Evolutionary conservation across 805 yeast genomes (phyloP).

Genomic region (Teunomyces gatunensis): DNA sequence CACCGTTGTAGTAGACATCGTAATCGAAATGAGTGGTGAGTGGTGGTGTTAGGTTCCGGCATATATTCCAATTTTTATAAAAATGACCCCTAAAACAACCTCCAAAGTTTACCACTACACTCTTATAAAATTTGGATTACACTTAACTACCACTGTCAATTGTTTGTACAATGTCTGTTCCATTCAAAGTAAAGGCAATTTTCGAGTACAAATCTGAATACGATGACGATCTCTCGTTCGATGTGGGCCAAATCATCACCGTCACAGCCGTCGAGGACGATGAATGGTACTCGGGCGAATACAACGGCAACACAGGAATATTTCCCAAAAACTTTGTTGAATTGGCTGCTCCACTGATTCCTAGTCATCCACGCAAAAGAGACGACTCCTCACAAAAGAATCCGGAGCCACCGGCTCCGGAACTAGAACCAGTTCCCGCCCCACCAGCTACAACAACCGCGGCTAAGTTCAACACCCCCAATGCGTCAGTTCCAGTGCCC

Average conservation of each 20-base stretch:
- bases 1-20: slow-evolving; percentile 1
- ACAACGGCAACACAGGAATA: slow-evolving; percentile 66
- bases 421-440: slow-evolving; percentile 3
- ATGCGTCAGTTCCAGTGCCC: slow-evolving; percentile 19
- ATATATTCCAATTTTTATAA: too few relatives aligned
- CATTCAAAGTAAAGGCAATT: slow-evolving; percentile 68
- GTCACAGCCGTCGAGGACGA: slow-evolving; percentile 84
- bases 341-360: slow-evolving; percentile 7
- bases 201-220: slow-evolving; percentile 61
- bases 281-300: slow-evolving; percentile 85
- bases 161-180: slow-evolving; percentile 33
- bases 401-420: slow-evolving; percentile 4
- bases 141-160: slow-evolving; percentile 7
- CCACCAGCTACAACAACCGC: neutral
- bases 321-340: slow-evolving; percentile 87
- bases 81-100: slow-evolving; percentile 13
- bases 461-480: neutral
- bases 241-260: slow-evolving; percentile 63
- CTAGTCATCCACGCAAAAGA: slow-evolving; percentile 8
- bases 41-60: too few relatives aligned
- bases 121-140: too few relatives aligned
- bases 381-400: neutral
- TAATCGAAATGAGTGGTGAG: too few relatives aligned
- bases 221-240: slow-evolving; percentile 80
- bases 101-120: too few relatives aligned